Evolutionary conservation across 2,329 filamentous ascomycete genomes (phyloP).

Genomic region (Pseudogymnoascus sp.): DNA sequence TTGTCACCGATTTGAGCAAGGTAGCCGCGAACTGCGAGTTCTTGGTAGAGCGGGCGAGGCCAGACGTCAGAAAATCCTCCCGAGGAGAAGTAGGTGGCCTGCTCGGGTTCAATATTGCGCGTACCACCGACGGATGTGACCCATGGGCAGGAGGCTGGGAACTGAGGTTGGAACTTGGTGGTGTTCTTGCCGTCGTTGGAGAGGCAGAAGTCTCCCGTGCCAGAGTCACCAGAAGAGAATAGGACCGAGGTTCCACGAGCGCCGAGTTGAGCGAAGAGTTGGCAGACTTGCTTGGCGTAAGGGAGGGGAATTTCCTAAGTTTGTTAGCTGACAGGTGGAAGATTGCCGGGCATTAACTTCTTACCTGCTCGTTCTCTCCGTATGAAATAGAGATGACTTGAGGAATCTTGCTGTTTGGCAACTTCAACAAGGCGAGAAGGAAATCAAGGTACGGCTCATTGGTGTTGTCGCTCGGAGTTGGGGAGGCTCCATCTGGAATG

Average conservation of each 20-base stretch:
- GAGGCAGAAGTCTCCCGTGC: slow-evolving; percentile 40
- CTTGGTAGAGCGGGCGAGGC: slow-evolving; percentile 36
- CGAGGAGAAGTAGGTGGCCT: slow-evolving; percentile 34
- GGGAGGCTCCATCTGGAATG: slow-evolving; percentile 35
- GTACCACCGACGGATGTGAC: slow-evolving; percentile 60
- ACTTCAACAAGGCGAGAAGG: slow-evolving; percentile 37
- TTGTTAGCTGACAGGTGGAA: not conserved
- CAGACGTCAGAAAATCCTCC: slow-evolving; percentile 43
- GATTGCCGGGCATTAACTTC: not conserved
- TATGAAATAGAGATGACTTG: slow-evolving; percentile 55
- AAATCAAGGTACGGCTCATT: slow-evolving; percentile 59
- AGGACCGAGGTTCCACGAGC: slow-evolving; percentile 52
- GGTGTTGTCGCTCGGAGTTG: slow-evolving; percentile 35
- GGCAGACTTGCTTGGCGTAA: slow-evolving; percentile 52
- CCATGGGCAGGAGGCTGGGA: slow-evolving; percentile 57
- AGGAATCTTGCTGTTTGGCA: slow-evolving; percentile 36
- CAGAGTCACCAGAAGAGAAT: slow-evolving; percentile 49
- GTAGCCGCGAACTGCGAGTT: slow-evolving; percentile 34
- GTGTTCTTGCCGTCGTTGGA: slow-evolving; percentile 47
- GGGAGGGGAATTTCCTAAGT: slow-evolving; percentile 41
- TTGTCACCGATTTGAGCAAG: slow-evolving; percentile 27
- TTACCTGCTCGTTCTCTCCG: slow-evolving; percentile 51
- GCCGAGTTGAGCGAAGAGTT: slow-evolving; percentile 51
- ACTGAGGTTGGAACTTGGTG: slow-evolving; percentile 47
- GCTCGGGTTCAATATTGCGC: slow-evolving; percentile 38